Evolutionary conservation across 1,139 yeast genomes (phyloP), one percentile per base, ranked within the genome.

Genomic region (Blastobotrys niveus): DNA sequence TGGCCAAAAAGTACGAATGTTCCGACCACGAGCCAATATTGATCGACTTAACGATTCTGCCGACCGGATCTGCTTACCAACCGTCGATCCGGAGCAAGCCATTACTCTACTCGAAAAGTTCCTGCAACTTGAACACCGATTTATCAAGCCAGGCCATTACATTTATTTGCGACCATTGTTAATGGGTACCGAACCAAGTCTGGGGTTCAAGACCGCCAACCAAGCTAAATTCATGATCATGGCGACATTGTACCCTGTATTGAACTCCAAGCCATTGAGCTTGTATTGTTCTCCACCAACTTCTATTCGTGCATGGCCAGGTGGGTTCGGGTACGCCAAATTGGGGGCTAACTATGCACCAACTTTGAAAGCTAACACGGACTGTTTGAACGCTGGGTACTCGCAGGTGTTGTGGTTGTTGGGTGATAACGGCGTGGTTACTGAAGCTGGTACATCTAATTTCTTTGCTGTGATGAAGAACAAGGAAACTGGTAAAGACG

Each of bases 321-420:
- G 73, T 39, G 74, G 74, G 45, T 69, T 67, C 45, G 74, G 74
- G 32, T 59, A 64, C 59, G 64, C 65, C 53, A 70, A 70, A 57
- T 63, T 70, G 50, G 74, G 73, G 40, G 74, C 73, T 48, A 70
- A 70, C 62, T 70, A 70, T 53, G 74, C 73, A 2, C 73, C 74
- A 27, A 68, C 73, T 40, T 58, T 68, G 47, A 57, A 58, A 54
- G 67, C 69, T 26, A 67, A 65, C 48, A 52, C 56, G 43, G 67
- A 63, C 46, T 72, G 73, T 24, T 60, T 62, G 20, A 43, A 54
- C 25, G 59, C 65, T 26, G 74, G 74, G 9, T 69, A 60, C 62
- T 66, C 66, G 48, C 72, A 67, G 48, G 71, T 69, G 52, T 60
- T 70, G 59, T 70, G 74, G 74, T 60, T 70, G 38, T 64, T 67